A percentile compares a stretch with the other conserved stretches of the same genome.
phyloP scores from a whole-genome alignment of 306 rosid species.

The Elaeagnus macrophylla region DNA sequence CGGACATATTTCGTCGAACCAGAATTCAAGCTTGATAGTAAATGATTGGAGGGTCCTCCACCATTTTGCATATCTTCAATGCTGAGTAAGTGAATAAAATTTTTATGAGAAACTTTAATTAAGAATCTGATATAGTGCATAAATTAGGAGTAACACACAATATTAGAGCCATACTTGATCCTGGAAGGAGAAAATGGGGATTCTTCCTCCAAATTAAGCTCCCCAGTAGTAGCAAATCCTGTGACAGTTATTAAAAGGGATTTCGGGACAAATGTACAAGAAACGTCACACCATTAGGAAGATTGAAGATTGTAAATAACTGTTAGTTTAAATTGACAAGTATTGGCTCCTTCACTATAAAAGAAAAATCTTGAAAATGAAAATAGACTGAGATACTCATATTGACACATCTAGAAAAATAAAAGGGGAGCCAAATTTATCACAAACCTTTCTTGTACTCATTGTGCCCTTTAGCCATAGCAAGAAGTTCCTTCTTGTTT shows the following conservation, averaged over 20 bases:
- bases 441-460: conserved; percentile 88
- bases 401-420: too few relatives aligned
- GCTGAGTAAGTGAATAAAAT: conserved; percentile 36
- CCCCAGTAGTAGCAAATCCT: conserved; percentile 57
- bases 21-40: conserved; percentile 52
- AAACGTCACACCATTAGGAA: conserved; percentile 1
- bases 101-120: conserved; percentile 10
- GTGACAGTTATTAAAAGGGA: conserved; percentile 16
- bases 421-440: conserved; percentile 5
- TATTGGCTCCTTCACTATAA: too few relatives aligned
- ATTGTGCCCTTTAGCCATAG: conserved; percentile 88
- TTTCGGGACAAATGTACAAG: not conserved
- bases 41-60: conserved; percentile 51
- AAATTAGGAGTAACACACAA: conserved; percentile 11
- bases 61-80: conserved; percentile 69
- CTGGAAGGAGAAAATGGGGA: conserved; percentile 73
- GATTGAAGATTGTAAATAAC: too few relatives aligned
- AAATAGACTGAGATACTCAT: too few relatives aligned
- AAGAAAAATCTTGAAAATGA: too few relatives aligned
- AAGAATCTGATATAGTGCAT: conserved; percentile 12
- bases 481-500: conserved; percentile 91
- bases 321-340: too few relatives aligned
- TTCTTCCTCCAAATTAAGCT: conserved; percentile 68
- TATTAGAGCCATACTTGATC: conserved; percentile 61
- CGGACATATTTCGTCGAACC: conserved; percentile 37